phyloP scores from a whole-genome alignment of 768 basidiomycete genomes.

The Lactifluus echinatus region DNA sequence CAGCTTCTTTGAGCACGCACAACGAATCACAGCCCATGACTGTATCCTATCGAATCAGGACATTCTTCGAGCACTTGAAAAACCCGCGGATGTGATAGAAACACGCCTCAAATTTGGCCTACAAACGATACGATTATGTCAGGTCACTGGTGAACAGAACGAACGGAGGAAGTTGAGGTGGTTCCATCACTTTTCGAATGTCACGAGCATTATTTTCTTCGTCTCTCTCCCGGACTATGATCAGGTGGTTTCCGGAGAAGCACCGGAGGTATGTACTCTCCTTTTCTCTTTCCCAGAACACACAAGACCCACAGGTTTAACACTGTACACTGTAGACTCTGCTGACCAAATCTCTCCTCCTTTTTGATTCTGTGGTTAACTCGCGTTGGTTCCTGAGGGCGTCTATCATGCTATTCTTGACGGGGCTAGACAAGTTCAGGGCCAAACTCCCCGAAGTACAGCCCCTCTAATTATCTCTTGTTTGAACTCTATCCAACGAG shows the following conservation, averaged over 20 bases:
- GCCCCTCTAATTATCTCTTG: background rate
- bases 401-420: constrained; percentile 35
- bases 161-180: constrained; percentile 38
- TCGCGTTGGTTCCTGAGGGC: constrained; percentile 40
- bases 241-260: constrained; percentile 29
- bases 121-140: constrained; percentile 49
- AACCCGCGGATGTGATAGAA: constrained; percentile 78
- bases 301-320: background rate
- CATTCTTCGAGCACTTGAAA: constrained; percentile 72
- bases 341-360: constrained; percentile 39
- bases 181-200: constrained; percentile 51
- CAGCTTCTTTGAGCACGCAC: constrained; percentile 80
- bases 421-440: constrained; percentile 41
- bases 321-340: constrained; percentile 28
- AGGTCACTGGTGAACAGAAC: constrained; percentile 54
- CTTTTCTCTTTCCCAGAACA: background rate
- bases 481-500: background rate
- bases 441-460: constrained; percentile 36
- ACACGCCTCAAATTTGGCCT: constrained; percentile 48
- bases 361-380: constrained; percentile 45
- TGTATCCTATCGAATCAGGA: constrained; percentile 83
- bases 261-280: constrained; percentile 19
- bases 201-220: constrained; percentile 65
- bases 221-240: constrained; percentile 69
- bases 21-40: constrained; percentile 65